These are phyloP conservation scores for Apiospora marii DNA, from an alignment of 2,329 filamentous ascomycete species.

Conservation along the genomic window DNA sequence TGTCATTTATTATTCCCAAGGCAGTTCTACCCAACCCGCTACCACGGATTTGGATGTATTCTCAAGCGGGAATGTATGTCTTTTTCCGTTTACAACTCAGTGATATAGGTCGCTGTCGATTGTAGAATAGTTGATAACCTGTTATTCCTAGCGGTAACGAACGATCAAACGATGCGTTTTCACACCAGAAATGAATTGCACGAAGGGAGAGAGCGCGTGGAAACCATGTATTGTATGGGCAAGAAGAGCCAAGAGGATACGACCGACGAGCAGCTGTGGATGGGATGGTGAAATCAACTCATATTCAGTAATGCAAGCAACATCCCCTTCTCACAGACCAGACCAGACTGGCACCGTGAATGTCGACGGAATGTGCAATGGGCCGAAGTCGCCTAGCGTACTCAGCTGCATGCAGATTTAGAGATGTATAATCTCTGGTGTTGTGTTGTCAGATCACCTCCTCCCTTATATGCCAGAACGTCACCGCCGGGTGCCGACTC, in stretches of 20 bases:
- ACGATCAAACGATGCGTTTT: no score
- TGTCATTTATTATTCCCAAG: not conserved
- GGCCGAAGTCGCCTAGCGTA: not conserved
- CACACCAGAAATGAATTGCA: no score
- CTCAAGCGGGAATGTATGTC: not conserved
- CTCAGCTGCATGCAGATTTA: not conserved
- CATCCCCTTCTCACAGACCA: not conserved
- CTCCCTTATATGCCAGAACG: not conserved
- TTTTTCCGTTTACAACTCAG: not conserved
- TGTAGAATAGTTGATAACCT: not conserved
- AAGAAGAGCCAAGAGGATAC: not conserved
- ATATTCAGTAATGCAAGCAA: conserved; percentile 4
- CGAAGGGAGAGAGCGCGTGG: not conserved
- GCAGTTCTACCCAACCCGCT: not conserved
- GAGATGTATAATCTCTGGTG: not conserved
- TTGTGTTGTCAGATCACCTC: not conserved
- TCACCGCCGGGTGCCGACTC: not conserved
- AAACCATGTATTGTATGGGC: not conserved
- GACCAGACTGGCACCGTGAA: not conserved
- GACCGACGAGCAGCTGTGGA: not conserved
- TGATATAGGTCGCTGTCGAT: not conserved
- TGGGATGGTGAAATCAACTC: not conserved
- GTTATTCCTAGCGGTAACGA: not conserved
- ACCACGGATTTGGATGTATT: not conserved
- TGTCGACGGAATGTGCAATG: not conserved